Evolutionary conservation across 78 protist genomes (phyloP).

Genomic region (Dictyostelium firmibasis): DNA sequence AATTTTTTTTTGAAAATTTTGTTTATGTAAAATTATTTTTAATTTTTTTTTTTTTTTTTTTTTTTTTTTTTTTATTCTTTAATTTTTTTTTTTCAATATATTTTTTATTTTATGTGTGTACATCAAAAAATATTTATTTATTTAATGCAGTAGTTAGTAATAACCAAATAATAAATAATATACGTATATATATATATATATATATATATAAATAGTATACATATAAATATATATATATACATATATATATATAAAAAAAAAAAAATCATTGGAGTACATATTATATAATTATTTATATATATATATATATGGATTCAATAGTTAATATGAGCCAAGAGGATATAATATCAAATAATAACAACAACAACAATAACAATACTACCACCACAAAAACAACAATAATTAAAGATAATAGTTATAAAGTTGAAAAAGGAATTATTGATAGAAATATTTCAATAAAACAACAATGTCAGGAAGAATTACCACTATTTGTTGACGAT

Average conservation of each 20-base stretch:
- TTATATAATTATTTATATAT: background rate
- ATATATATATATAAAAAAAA: background rate
- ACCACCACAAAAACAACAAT: background rate
- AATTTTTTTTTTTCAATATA: too few species aligned
- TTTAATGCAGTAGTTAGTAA: too few species aligned
- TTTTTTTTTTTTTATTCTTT: too few species aligned
- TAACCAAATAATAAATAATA: too few species aligned
- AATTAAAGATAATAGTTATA: background rate
- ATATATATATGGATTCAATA: conserved; percentile 1
- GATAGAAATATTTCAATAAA: background rate
- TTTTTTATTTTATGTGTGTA: too few species aligned
- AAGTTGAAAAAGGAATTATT: background rate
- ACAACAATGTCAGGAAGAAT: background rate
- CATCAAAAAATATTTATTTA: too few species aligned
- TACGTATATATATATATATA: too few species aligned
- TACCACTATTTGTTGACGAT: background rate
- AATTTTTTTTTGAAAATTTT: too few species aligned
- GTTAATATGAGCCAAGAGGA: background rate
- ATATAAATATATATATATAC: too few species aligned
- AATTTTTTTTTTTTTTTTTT: too few species aligned
- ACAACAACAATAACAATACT: background rate
- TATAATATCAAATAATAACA: background rate
- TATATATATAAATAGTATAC: too few species aligned
- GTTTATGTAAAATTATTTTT: too few species aligned
- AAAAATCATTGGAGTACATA: background rate